phyloP scores from a whole-genome alignment of 2,329 filamentous ascomycete genomes.

The Neoarthrinium moseri region DNA sequence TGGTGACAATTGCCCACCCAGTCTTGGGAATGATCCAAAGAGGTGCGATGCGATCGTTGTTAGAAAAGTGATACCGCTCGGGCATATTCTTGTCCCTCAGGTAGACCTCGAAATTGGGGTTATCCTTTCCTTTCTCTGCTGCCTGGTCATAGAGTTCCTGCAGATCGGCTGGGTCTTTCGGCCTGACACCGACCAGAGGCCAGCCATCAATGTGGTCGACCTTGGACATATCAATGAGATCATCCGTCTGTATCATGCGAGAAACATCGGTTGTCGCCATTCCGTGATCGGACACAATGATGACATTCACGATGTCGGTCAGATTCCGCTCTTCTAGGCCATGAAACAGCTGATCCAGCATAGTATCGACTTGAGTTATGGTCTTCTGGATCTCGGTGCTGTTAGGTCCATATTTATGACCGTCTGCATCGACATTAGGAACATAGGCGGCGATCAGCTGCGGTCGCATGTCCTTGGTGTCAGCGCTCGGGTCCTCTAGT shows the following conservation, averaged over 20 bases:
- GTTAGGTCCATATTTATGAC: conserved; percentile 88
- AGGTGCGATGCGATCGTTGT: conserved; percentile 87
- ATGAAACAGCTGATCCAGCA: conserved; percentile 74
- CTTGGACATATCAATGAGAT: conserved; percentile 74
- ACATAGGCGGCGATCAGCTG: conserved; percentile 95
- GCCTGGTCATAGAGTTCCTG: conserved; percentile 64
- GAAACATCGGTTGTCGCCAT: conserved; percentile 90
- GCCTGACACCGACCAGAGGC: conserved; percentile 87
- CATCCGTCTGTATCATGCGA: conserved; percentile 84
- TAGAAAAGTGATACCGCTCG: conserved; percentile 83
- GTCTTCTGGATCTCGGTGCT: conserved; percentile 84
- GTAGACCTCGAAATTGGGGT: conserved; percentile 81
- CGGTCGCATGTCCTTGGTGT: conserved; percentile 61
- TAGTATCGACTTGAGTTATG: conserved; percentile 75
- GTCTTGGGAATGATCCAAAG: conserved; percentile 91
- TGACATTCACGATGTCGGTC: conserved; percentile 85
- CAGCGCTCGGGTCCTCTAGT: conserved; percentile 53
- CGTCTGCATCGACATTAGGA: conserved; percentile 84
- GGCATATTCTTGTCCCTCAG: conserved; percentile 88
- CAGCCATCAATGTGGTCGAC: conserved; percentile 89
- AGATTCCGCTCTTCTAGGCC: conserved; percentile 81
- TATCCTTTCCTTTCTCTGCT: conserved; percentile 53
- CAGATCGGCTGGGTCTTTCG: conserved; percentile 67
- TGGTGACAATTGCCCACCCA: conserved; percentile 87
- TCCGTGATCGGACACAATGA: conserved; percentile 96